These are phyloP conservation scores for Tetragonia tetragonoides DNA, from an alignment of 148 eudicot genomes.

Conservation along the genomic window DNA sequence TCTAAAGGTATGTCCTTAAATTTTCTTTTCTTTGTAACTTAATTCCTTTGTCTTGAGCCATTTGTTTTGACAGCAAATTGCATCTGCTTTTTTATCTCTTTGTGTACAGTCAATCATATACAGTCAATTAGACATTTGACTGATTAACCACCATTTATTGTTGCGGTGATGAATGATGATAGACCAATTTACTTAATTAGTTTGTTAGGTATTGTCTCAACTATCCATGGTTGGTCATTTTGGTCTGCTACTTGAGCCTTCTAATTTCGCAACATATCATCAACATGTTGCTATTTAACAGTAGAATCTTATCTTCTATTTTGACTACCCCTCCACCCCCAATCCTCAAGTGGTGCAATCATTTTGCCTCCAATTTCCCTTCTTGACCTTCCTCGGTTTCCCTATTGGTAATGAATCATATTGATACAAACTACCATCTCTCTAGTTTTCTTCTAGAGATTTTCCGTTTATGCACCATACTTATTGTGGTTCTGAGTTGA, in stretches of 20 bases:
- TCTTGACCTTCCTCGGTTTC: too few species aligned
- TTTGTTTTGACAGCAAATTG: background rate
- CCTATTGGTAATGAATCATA: too few species aligned
- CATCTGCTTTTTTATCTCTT: background rate
- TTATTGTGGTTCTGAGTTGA: background rate
- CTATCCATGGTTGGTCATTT: background rate
- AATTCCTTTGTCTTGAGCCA: background rate
- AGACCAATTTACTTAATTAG: background rate
- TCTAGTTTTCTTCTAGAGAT: too few species aligned
- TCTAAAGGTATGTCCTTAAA: slow-evolving; percentile 39
- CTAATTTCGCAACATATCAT: background rate
- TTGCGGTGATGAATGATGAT: background rate
- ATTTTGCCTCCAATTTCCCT: too few species aligned
- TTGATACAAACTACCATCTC: too few species aligned
- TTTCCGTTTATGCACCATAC: background rate
- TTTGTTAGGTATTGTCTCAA: background rate
- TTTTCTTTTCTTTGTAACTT: background rate
- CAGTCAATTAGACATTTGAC: background rate
- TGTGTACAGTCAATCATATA: background rate
- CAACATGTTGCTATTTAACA: background rate
- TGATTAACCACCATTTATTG: background rate
- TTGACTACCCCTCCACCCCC: too few species aligned
- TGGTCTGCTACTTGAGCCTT: background rate
- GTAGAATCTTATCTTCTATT: background rate
- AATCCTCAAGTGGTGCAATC: too few species aligned